Evolutionary conservation across 2,329 filamentous ascomycete species (phyloP), one percentile per base, ranked within the genome.

Genomic region (Paecilomyces sp.): DNA sequence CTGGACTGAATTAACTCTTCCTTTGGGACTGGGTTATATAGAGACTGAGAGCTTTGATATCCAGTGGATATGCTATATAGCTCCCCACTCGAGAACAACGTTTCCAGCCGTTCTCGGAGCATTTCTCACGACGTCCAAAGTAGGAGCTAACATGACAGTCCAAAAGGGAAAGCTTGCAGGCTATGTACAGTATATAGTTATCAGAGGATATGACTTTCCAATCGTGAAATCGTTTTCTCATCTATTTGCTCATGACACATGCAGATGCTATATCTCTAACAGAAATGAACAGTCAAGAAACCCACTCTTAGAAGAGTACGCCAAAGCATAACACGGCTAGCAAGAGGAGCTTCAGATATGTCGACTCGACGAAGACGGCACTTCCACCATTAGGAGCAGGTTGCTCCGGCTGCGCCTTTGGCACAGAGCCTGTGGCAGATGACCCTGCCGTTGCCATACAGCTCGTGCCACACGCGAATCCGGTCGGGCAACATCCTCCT

Each of bases 401-500:
- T 3, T 18, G 22, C 7, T 66, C 64, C 9, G 72, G 70, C 59
- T 71, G 63, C 55, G 70, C 68, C 63, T 79, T 79, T 3, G 71
- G 74, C 12, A 78, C 71, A 30, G 82, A 84, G 6, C 76, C 82
- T n/a, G 83, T 87, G 54, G 80, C 77, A 7, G 79, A 80, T 7
- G 75, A 80, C n/a, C 58, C 64, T 15, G 65, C 73, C 7, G 74
- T 77, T 4, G 85, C 82, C 31, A 86, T 87, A 75, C 91, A 95
- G 71, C 87, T 91, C 22, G 81, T 81, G 0, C 89, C 91, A 74
- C 91, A 96, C 3, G 74, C 74, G 72, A 88, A 96, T 1, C 90
- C 90, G 51, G 76, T 81, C 0, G 92, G 92, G 79, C 93, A 97
- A 73, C 93, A 97, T 6, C 91, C 92, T 0, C 91, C 86, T 0